phyloP scores from a whole-genome alignment of 2,329 filamentous ascomycete genomes.

The Exophiala sp. region DNA sequence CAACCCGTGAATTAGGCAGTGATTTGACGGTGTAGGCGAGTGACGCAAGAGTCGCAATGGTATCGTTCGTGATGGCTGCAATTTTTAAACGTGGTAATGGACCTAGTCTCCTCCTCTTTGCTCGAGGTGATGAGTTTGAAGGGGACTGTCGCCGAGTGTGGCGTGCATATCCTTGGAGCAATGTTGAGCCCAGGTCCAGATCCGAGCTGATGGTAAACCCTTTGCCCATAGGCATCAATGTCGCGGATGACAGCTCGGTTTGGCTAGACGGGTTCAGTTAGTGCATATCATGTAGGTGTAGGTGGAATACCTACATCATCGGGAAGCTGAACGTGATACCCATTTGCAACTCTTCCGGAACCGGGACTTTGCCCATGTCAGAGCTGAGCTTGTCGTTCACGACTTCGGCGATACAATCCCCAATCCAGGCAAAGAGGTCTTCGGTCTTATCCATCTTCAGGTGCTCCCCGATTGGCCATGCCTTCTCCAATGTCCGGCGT shows the following conservation, averaged over 20 bases:
- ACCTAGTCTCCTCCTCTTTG: conserved; percentile 40
- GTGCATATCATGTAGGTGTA: not conserved
- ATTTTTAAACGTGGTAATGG: conserved; percentile 61
- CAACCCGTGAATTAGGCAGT: conserved; percentile 56
- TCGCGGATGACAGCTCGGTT: conserved; percentile 50
- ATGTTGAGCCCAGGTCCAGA: conserved; percentile 50
- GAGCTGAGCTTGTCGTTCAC: conserved; percentile 49
- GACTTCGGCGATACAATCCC: conserved; percentile 67
- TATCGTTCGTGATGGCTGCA: conserved; percentile 72
- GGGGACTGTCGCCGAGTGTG: conserved; percentile 39
- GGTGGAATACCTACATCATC: conserved; percentile 39
- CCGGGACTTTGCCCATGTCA: conserved; percentile 36
- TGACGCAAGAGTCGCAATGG: conserved; percentile 71
- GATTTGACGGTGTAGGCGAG: conserved; percentile 66
- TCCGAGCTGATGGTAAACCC: conserved; percentile 53
- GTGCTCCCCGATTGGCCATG: conserved; percentile 68
- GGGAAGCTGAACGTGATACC: conserved; percentile 48
- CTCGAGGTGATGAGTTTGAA: conserved; percentile 37
- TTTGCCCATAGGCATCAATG: conserved; percentile 54
- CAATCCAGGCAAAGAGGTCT: conserved; percentile 75
- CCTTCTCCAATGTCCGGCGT: conserved; percentile 58
- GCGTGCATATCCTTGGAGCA: conserved; percentile 50
- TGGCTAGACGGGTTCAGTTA: conserved; percentile 37
- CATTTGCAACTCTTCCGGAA: conserved; percentile 44
- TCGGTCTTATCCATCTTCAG: conserved; percentile 69